Conservation (phyloP, 192 early-diverging fungal genomes). For the Podila verticillata region DNA sequence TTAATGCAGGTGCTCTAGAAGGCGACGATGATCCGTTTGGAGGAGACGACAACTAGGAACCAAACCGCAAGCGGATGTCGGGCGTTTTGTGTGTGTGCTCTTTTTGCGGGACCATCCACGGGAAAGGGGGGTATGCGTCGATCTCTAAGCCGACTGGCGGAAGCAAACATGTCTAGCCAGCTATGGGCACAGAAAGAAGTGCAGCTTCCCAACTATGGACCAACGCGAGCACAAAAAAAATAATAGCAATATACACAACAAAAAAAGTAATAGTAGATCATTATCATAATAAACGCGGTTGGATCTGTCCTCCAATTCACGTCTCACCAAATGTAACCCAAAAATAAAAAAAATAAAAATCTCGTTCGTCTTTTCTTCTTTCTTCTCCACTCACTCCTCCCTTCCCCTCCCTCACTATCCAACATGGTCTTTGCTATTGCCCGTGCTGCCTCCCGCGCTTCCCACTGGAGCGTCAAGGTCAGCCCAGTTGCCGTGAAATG, state of each 20-base stretch:
- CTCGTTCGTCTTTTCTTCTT: not conserved
- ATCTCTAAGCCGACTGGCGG: no score
- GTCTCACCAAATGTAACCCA: no score
- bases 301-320: no score
- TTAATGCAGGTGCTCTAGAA: constrained; percentile 20
- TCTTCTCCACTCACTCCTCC: not conserved
- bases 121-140: no score
- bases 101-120: no score
- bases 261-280: no score
- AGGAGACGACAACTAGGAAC: constrained; percentile 23
- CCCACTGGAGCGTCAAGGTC: constrained; percentile 51
- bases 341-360: no score
- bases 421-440: constrained; percentile 47
- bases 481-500: not conserved
- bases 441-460: constrained; percentile 37
- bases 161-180: no score
- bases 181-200: not conserved
- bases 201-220: not conserved
- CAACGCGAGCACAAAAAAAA: not conserved
- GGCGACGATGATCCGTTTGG: constrained; percentile 32
- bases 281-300: no score
- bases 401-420: constrained; percentile 1
- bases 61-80: not conserved
- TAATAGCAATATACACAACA: no score
- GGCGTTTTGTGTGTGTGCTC: no score